Evolutionary conservation across 2,329 filamentous ascomycete genomes (phyloP).

Genomic region (Exophiala phaeomuriformis): DNA sequence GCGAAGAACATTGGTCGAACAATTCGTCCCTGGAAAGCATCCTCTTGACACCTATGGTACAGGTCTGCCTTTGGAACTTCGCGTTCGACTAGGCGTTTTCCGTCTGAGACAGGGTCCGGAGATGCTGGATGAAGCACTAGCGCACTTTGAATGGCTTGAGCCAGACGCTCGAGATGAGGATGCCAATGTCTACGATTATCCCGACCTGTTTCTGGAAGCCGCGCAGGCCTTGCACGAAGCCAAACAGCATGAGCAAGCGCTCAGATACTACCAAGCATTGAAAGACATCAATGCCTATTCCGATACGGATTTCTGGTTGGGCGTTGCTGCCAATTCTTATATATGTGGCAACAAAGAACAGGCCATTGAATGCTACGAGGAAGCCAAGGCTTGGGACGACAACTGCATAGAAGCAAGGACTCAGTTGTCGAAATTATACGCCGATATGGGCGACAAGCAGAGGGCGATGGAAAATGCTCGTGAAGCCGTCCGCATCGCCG

Average conservation of each 20-base stretch:
- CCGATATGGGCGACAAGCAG: slow-evolving; percentile 63
- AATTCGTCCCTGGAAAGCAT: slow-evolving; percentile 53
- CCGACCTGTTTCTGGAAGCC: slow-evolving; percentile 70
- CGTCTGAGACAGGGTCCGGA: slow-evolving; percentile 63
- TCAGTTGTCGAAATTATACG: slow-evolving; percentile 77
- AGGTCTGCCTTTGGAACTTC: slow-evolving; percentile 70
- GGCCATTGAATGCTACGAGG: slow-evolving; percentile 70
- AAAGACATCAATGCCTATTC: slow-evolving; percentile 41
- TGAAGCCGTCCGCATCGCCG: slow-evolving; percentile 62
- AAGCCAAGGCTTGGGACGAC: slow-evolving; percentile 64
- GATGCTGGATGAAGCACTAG: slow-evolving; percentile 62
- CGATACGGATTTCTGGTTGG: slow-evolving; percentile 46
- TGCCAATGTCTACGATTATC: slow-evolving; percentile 56
- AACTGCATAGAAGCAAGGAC: slow-evolving; percentile 68
- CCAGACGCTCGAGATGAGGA: slow-evolving; percentile 50
- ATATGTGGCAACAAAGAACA: slow-evolving; percentile 55
- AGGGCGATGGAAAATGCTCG: slow-evolving; percentile 70
- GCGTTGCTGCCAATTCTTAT: slow-evolving; percentile 57
- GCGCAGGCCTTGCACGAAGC: slow-evolving; percentile 52
- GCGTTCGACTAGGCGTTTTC: slow-evolving; percentile 75
- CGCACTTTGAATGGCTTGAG: slow-evolving; percentile 63
- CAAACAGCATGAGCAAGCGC: slow-evolving; percentile 47
- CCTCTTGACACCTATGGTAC: slow-evolving; percentile 58
- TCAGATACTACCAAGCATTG: slow-evolving; percentile 52
- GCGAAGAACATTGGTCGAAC: slow-evolving; percentile 55